These are phyloP conservation scores for Fusarium solani-melongenae DNA, from an alignment of 2,329 filamentous ascomycete species.

Conservation along the genomic window DNA sequence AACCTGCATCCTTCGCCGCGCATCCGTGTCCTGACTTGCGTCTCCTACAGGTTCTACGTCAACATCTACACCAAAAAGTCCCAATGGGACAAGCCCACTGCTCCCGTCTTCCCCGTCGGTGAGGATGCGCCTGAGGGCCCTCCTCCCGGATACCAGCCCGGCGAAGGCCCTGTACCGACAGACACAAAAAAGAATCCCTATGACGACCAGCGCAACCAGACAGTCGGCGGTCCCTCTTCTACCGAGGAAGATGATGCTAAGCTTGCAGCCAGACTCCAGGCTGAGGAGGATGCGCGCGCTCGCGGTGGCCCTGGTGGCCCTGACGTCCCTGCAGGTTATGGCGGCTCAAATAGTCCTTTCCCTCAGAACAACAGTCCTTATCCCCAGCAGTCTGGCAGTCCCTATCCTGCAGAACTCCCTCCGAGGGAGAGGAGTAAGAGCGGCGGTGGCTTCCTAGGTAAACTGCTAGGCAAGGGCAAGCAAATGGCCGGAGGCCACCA, in stretches of 20 bases:
- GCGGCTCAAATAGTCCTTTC: constrained; percentile 44
- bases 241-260: constrained; percentile 74
- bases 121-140: constrained; percentile 63
- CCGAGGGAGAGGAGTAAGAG: constrained; percentile 53
- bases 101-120: constrained; percentile 68
- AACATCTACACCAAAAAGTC: constrained; percentile 89
- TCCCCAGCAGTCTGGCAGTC: constrained; percentile 43
- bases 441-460: constrained; percentile 61
- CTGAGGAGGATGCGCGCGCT: constrained; percentile 79
- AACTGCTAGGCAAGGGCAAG: constrained; percentile 62
- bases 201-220: constrained; percentile 52
- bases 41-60: constrained; percentile 80
- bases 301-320: constrained; percentile 45
- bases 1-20: neutral
- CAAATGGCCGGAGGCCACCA: constrained; percentile 46
- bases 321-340: constrained; percentile 49
- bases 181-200: constrained; percentile 80
- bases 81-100: constrained; percentile 87
- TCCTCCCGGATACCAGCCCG: constrained; percentile 73
- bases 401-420: constrained; percentile 55
- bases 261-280: constrained; percentile 81
- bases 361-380: constrained; percentile 42
- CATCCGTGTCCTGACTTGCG: constrained; percentile 18
- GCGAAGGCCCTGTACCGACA: constrained; percentile 51
- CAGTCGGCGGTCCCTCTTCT: constrained; percentile 49